Base-by-base conservation (phyloP, 306 rosid genomes). In the Cucurbita maxima region DNA sequence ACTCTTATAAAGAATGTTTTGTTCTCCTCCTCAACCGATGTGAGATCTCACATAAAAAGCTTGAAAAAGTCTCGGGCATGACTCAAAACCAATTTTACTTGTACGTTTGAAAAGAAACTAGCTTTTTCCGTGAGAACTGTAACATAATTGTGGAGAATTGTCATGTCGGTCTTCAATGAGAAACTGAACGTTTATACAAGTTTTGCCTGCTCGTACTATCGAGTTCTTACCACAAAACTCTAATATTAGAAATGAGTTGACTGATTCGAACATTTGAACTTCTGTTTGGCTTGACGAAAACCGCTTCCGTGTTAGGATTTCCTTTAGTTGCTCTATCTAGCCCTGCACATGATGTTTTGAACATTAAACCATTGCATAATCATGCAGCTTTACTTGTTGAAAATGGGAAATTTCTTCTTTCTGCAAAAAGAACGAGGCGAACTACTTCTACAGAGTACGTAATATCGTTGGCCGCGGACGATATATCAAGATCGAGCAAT, bases 331-430 rank as follows among this genome's bases (percentile, higher is more conserved):
- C 58, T 69, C 34, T 30, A 68, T 22, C 40, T 20, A 25, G 5
- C 58, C 20, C 30, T 51, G 16, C 25, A 4, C 6, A 52, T 30
- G 51, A 20, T 69, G 15, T 50, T 30, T 34, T 70, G 5, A 70
- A 70, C 12, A 25, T 13, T 64, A 72, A 80, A 79, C 34, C 75
- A 59, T 51, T 50, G 72, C 57, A 71, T 76, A 75, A 76, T 61
- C 30, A 19, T 78, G 83, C 89, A 92, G 96, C 92, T 41, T 79
- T 92, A 78, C 88, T 87, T 37, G 96, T 90, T 74, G 98, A 92
- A 78, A 92, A 85, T 76, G 98, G 98, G 15, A 92, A 92, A 81
- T 92, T 92, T 84, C 98, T 92, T 76, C 91, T 92, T 50, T 90
- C 96, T 79, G 98, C 98, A 1, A 92, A 88, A 76, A 86, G 98